Conservation (phyloP, 441 rosid genomes). For the Jatropha podagrica region DNA sequence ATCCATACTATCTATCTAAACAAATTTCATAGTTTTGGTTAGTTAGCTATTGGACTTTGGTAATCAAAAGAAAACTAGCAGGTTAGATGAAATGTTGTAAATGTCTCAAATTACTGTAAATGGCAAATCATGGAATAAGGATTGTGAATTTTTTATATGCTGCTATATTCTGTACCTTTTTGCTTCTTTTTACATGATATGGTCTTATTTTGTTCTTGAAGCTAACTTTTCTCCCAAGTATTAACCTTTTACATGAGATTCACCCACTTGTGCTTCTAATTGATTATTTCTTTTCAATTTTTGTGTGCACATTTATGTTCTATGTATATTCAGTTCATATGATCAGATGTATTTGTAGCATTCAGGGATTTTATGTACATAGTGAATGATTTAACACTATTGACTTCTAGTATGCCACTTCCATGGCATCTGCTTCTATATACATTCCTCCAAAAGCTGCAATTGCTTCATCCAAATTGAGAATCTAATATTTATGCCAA, state of each 20-base stretch:
- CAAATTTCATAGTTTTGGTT: background rate
- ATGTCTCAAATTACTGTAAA: background rate
- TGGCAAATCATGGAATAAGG: background rate
- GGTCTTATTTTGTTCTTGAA: background rate
- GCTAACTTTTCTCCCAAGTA: background rate
- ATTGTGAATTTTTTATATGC: background rate
- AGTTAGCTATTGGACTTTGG: slow-evolving; percentile 2
- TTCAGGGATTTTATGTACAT: background rate
- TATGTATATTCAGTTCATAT: background rate
- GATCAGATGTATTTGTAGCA: slow-evolving; percentile 4
- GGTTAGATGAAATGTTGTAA: background rate
- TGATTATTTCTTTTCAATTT: background rate
- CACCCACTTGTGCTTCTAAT: background rate
- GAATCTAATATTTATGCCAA: slow-evolving; percentile 21
- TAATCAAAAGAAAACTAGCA: background rate
- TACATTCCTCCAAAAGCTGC: slow-evolving; percentile 7
- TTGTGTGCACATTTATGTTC: background rate
- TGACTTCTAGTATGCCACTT: background rate
- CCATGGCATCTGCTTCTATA: slow-evolving; percentile 1
- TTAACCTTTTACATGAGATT: background rate
- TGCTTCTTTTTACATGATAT: background rate
- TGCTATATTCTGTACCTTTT: background rate
- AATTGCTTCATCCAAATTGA: slow-evolving; percentile 13
- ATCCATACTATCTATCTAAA: background rate
- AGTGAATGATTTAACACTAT: background rate